Evolutionary conservation across 129 eudicot genomes (phyloP).

Genomic region (Centaurea solstitialis): DNA sequence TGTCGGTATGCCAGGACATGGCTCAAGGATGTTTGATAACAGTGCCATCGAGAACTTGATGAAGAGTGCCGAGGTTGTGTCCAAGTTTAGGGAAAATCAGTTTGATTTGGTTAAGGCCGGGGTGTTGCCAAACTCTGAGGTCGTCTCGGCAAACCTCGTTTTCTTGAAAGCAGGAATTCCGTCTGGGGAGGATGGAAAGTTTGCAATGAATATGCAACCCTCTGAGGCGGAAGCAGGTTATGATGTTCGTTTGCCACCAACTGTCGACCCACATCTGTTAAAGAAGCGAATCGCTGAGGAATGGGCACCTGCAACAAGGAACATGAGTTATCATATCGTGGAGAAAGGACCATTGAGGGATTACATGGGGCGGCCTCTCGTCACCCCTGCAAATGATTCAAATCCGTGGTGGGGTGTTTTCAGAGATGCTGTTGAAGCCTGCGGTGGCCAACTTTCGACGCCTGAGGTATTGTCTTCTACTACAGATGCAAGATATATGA

Average conservation of each 20-base stretch:
- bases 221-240: constrained; percentile 96
- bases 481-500: constrained; percentile 79
- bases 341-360: constrained; percentile 79
- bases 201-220: constrained; percentile 95
- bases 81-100: constrained; percentile 68
- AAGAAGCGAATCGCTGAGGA: constrained; percentile 71
- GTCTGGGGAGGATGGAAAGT: constrained; percentile 47
- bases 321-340: constrained; percentile 71
- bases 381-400: constrained; percentile 67
- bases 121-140: constrained; percentile 60
- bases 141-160: constrained; percentile 81
- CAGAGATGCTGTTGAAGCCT: constrained; percentile 52
- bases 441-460: constrained; percentile 74
- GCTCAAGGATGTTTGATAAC: constrained; percentile 76
- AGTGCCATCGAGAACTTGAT: constrained; percentile 90
- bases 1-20: constrained; percentile 76
- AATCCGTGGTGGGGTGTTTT: constrained; percentile 96
- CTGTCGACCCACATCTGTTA: constrained; percentile 61
- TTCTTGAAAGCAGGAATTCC: constrained; percentile 77
- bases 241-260: constrained; percentile 78
- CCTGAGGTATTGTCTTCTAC: constrained; percentile 90
- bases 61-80: constrained; percentile 69
- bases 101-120: constrained; percentile 89
- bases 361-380: constrained; percentile 57
- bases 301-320: constrained; percentile 91